A percentile compares a stretch with the other conserved stretches of the same genome.
Conservation (phyloP, 2,329 filamentous ascomycete genomes). For the Elsinoe batatas region DNA sequence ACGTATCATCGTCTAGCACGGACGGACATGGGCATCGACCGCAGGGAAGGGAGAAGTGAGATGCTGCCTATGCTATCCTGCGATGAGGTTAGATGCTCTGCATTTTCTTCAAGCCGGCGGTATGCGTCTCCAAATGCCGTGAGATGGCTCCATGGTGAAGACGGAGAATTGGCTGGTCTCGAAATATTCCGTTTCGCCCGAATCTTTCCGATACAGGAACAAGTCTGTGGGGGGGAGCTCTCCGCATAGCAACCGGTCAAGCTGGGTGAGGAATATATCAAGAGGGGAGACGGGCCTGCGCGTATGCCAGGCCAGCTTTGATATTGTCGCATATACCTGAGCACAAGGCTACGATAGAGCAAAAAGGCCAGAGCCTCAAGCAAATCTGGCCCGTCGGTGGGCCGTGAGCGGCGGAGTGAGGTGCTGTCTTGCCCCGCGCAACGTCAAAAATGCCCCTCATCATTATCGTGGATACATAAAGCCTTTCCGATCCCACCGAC, state of each 20-base stretch:
- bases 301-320: background rate
- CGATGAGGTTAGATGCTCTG: background rate
- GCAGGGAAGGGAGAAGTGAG: background rate
- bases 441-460: constrained; percentile 7
- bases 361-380: background rate
- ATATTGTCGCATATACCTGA: background rate
- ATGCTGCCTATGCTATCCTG: background rate
- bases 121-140: background rate
- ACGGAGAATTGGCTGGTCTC: constrained; percentile 1
- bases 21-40: background rate
- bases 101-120: background rate
- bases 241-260: background rate
- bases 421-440: background rate
- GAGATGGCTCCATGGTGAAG: background rate
- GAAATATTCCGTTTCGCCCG: constrained; percentile 3
- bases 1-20: background rate
- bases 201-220: constrained; percentile 1
- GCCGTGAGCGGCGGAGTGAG: too few species aligned
- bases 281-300: background rate
- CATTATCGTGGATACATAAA: background rate
- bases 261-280: background rate
- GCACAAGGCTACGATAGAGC: background rate
- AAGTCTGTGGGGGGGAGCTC: background rate
- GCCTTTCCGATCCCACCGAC: constrained; percentile 3
- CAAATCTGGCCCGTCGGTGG: too few species aligned